These are phyloP conservation scores for Biscutella auriculata DNA, from an alignment of 441 rosid genomes.

Conservation along the genomic window DNA sequence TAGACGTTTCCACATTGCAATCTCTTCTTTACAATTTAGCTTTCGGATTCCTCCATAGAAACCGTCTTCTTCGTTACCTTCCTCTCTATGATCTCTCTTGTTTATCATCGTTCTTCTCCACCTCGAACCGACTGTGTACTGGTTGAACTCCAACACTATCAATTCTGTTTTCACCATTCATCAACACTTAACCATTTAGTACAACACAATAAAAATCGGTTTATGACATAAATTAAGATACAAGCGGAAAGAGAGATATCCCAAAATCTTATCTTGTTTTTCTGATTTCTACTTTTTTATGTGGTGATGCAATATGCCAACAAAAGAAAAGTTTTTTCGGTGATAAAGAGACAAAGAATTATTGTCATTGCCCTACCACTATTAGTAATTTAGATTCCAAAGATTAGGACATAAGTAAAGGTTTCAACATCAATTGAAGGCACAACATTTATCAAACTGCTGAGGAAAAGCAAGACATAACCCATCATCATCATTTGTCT, in stretches of 20 bases:
- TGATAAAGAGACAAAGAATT: neutral
- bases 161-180: slow-evolving; percentile 35
- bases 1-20: slow-evolving; percentile 48
- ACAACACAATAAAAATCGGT: neutral
- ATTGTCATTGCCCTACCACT: slow-evolving; percentile 12
- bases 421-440: slow-evolving; percentile 44
- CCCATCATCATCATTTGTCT: slow-evolving; percentile 28
- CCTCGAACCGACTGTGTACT: slow-evolving; percentile 57
- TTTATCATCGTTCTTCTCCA: slow-evolving; percentile 54
- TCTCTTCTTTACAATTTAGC: slow-evolving; percentile 37
- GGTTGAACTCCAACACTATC: slow-evolving; percentile 46
- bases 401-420: slow-evolving; percentile 25
- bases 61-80: slow-evolving; percentile 74
- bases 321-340: slow-evolving; percentile 15
- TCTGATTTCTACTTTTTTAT: neutral
- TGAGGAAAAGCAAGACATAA: slow-evolving; percentile 43
- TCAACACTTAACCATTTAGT: neutral
- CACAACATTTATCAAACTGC: slow-evolving; percentile 42
- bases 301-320: slow-evolving; percentile 23
- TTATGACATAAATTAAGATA: neutral
- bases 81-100: slow-evolving; percentile 63
- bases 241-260: neutral
- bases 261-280: neutral
- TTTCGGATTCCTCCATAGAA: slow-evolving; percentile 77
- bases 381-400: slow-evolving; percentile 22